Percentiles rank a stretch among this genome's conserved stretches.
Conservation (phyloP, 2,329 filamentous ascomycete genomes). For the Diaporthe humulicola region DNA sequence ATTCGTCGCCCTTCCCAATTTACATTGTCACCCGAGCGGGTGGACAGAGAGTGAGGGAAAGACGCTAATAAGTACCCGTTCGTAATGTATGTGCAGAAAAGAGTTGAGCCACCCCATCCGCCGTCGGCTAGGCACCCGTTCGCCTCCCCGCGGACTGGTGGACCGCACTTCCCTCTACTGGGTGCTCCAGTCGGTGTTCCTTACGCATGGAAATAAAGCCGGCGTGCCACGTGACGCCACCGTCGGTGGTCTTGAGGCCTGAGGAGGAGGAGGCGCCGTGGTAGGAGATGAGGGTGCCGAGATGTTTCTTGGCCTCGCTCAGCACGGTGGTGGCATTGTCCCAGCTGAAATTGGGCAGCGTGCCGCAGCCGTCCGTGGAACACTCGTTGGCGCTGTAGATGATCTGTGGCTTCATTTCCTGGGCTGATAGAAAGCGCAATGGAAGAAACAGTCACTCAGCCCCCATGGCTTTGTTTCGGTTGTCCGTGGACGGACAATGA, state of each 20-base stretch:
- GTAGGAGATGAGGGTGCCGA: conserved; percentile 26
- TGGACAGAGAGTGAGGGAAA: not conserved
- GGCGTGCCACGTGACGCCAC: conserved; percentile 35
- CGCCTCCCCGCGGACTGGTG: not conserved
- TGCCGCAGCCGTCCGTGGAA: conserved; percentile 33
- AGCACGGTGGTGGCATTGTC: conserved; percentile 30
- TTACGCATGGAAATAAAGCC: conserved; percentile 31
- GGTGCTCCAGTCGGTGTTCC: conserved; percentile 26
- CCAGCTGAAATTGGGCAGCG: conserved; percentile 36
- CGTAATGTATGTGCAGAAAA: conserved; percentile 19
- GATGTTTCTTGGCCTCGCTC: conserved; percentile 32
- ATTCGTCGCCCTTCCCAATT: not conserved
- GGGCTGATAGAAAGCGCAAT: not conserved
- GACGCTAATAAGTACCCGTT: not conserved
- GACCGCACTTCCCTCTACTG: not conserved
- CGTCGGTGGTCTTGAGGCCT: conserved; percentile 36
- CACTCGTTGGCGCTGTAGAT: conserved; percentile 38
- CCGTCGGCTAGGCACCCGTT: not conserved
- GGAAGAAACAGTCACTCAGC: not conserved
- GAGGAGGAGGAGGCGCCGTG: conserved; percentile 19
- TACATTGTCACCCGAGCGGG: not conserved
- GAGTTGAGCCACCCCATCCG: conserved; percentile 3
- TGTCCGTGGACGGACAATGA: not conserved
- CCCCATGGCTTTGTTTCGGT: not conserved
- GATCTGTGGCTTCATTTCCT: conserved; percentile 38